Evolutionary conservation across 805 yeast genomes (phyloP), one percentile per base, ranked within the genome.

Genomic region (fission yeast (Schizosaccharomyces pombe)): DNA sequence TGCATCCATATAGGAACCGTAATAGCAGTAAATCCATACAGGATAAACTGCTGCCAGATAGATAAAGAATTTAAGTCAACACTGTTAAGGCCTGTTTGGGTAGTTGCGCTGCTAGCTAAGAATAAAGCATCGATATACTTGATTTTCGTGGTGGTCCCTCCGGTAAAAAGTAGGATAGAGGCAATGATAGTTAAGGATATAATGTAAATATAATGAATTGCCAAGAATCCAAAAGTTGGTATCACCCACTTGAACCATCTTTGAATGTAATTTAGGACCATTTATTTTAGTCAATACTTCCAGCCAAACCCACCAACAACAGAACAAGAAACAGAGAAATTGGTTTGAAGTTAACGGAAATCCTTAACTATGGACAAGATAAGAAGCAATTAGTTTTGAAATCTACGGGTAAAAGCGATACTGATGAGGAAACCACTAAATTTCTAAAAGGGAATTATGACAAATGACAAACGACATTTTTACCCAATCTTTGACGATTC

Each of bases 11-110:
- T 83, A 1, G 97, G 97, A 0, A 94, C 86, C 3, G 93, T 75
- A 22, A 85, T 60, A 58, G 77, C 70, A 30, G 87, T 68, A 2
- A 77, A 57, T 11, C 83, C 58, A 63, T 80, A 85, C 2, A 89
- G 65, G 8, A 75, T 70, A 14, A 86, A 74, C 63, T 89, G 97
- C 65, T 91, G 98, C 67, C 80, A 89, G 49, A 82, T 64, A 0
- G 72, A 67, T 56, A 87, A 59, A 0, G 70, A 66, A 63, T 85
- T 85, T 39, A 80, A 58, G 60, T 85, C 77, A 26, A 84, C 70
- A 24, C 95, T 81, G 63, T 85, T 86, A 55, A 91, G 68, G 0
- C 99, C 99, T 0, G 95, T 94, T 63, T 89, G 95, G 1, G 97
- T 85, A 1, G 80, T 68, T 0, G 91, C 78, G 9, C 94, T 89